A percentile compares a stretch with the other conserved stretches of the same genome.
phyloP scores from a whole-genome alignment of 257 asterid species.

The Thymus mandschuricus region DNA sequence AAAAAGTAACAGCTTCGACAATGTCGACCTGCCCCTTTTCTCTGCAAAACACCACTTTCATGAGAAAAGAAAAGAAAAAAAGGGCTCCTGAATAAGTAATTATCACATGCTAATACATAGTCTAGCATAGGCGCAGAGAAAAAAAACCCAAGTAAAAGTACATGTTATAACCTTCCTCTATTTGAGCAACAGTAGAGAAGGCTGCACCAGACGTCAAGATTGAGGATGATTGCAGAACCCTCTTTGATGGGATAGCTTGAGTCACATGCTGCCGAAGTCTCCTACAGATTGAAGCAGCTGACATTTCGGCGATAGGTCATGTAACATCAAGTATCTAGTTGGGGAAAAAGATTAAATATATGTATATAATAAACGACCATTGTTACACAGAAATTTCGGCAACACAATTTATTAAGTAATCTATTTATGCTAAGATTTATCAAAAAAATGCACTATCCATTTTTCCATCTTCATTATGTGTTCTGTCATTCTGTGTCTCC shows the following conservation, averaged over 20 bases:
- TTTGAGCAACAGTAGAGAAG: slow-evolving; percentile 41
- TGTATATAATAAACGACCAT: too few species aligned
- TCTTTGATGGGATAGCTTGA: slow-evolving; percentile 33
- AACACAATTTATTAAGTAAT: too few species aligned
- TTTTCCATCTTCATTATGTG: too few species aligned
- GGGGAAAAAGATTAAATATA: too few species aligned
- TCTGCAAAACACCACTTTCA: slow-evolving; percentile 43
- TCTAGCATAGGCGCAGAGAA: not conserved
- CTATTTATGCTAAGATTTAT: too few species aligned
- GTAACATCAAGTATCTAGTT: not conserved
- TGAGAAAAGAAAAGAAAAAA: not conserved
- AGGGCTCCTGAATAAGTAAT: not conserved
- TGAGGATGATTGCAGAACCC: slow-evolving; percentile 45
- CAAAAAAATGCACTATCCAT: too few species aligned
- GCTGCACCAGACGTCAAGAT: slow-evolving; percentile 54
- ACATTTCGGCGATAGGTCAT: slow-evolving; percentile 2
- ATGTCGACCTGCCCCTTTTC: slow-evolving; percentile 55
- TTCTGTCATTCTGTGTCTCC: too few species aligned
- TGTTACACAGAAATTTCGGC: too few species aligned
- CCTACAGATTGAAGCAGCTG: slow-evolving; percentile 31
- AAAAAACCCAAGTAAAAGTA: not conserved
- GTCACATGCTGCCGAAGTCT: slow-evolving; percentile 41
- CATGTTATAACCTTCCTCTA: slow-evolving; percentile 46
- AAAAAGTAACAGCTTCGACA: slow-evolving; percentile 87
- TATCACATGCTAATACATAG: not conserved